Evolutionary conservation across 2,329 filamentous ascomycete species (phyloP).

Genomic region (Atkinsonella hypoxylon): DNA sequence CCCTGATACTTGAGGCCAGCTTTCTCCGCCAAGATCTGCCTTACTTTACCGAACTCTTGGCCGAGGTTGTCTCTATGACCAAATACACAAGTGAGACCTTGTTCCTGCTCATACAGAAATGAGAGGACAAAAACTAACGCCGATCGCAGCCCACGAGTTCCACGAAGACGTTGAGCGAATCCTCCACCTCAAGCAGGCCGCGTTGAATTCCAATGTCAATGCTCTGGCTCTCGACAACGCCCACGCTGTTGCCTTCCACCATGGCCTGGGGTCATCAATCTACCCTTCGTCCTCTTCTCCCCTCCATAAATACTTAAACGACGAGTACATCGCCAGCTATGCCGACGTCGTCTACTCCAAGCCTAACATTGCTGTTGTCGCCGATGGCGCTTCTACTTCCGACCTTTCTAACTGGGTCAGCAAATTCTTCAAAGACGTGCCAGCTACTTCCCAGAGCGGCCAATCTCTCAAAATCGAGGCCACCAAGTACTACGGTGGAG

Average conservation of each 20-base stretch:
- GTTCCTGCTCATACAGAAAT: constrained; percentile 9
- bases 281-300: constrained; percentile 61
- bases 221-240: constrained; percentile 73
- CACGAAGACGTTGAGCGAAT: constrained; percentile 74
- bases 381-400: constrained; percentile 68
- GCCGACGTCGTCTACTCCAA: constrained; percentile 74
- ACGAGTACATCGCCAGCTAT: constrained; percentile 62
- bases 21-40: constrained; percentile 93
- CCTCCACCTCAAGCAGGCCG: constrained; percentile 67
- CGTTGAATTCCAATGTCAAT: constrained; percentile 47
- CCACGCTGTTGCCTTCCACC: constrained; percentile 84
- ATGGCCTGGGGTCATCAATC: constrained; percentile 71
- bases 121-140: neutral
- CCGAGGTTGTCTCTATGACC: constrained; percentile 79
- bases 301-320: constrained; percentile 68
- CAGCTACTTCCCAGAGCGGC: constrained; percentile 39
- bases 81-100: constrained; percentile 61
- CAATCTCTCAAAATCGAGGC: constrained; percentile 45
- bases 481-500: constrained; percentile 86
- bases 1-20: constrained; percentile 81
- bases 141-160: constrained; percentile 64
- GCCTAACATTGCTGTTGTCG: constrained; percentile 82
- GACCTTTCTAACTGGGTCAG: constrained; percentile 81
- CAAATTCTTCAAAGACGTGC: constrained; percentile 75
- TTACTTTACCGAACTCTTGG: constrained; percentile 92